Evolutionary conservation across 768 basidiomycete genomes (phyloP), one percentile per base, ranked within the genome.

Genomic region (Russula olivacea): DNA sequence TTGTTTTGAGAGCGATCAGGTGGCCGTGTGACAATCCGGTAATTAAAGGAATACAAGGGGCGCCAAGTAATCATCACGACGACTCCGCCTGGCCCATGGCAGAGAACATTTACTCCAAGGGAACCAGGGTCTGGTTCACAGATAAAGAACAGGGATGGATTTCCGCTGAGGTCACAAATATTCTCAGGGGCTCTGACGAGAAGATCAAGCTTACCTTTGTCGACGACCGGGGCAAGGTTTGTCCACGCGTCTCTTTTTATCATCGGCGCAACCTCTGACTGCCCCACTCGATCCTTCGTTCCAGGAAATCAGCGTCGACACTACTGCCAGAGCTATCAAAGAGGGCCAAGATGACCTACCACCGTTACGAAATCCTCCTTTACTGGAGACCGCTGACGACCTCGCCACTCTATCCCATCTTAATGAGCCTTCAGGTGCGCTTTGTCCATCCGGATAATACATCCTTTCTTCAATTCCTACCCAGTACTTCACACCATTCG

Each of bases 311-410:
- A 76, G 79, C 41, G 80, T 95, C 55, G 86, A 86, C 67, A 93
- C 93, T 10, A 89, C 88, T 14, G 82, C 82, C 47, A 86, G 87
- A 73, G 85, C 88, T 64, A 88, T 94, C 73, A 89, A 84, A 71
- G 87, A 88, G 71, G 85, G 85, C 51, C 86, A 87, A 70, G 85
- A 86, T 68, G 84, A 82, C 55, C 81, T 98, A 9, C 97, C 97
- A 49, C 97, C 95, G 48, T 78, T 99, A 70, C 88, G 95, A 68
- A 98, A 99, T 76, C 97, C 97, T 36, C 97, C 96, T 38, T 77
- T 98, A 56, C 79, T 99, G 64, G 97, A 99, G 78, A 93, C 92
- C 19, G 93, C 94, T 34, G 97, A 99, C 76, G 97, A 99, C 80
- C 81, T 99, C 72, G 95, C 97, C 53, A 97, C 95, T 59, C 85